These are phyloP conservation scores for Cynara cardunculus DNA, from an alignment of 129 eudicot genomes.

Conservation along the genomic window DNA sequence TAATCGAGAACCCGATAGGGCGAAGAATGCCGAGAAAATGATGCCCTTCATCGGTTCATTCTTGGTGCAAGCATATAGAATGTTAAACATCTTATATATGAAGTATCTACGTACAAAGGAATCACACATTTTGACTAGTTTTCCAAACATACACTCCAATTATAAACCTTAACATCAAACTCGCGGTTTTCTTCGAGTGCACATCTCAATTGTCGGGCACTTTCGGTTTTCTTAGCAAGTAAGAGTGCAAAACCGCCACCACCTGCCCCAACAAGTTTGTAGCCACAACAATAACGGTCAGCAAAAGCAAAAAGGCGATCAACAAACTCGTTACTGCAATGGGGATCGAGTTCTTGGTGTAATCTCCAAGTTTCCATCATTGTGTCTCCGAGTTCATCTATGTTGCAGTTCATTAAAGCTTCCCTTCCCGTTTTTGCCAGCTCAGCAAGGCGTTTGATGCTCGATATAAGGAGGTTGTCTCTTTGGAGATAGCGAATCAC, in stretches of 20 bases:
- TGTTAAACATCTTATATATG: not conserved
- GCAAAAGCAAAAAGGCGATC: slow-evolving; percentile 74
- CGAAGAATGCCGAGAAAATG: too few relatives aligned
- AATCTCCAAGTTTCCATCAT: slow-evolving; percentile 96
- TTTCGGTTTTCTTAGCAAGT: slow-evolving; percentile 61
- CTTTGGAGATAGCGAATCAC: slow-evolving; percentile 85
- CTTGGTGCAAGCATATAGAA: slow-evolving; percentile 14
- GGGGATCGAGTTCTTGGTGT: slow-evolving; percentile 97
- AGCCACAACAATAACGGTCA: slow-evolving; percentile 67
- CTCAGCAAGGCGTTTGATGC: slow-evolving; percentile 93
- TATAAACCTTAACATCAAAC: slow-evolving; percentile 65
- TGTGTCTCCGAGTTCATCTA: slow-evolving; percentile 70
- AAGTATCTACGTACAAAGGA: not conserved
- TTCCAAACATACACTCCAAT: slow-evolving; percentile 51
- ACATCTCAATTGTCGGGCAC: slow-evolving; percentile 45
- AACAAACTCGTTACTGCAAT: slow-evolving; percentile 82
- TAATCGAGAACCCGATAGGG: too few relatives aligned
- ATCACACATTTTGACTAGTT: slow-evolving; percentile 19
- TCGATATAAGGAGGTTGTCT: slow-evolving; percentile 82
- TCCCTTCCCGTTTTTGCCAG: slow-evolving; percentile 94
- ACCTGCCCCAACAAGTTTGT: slow-evolving; percentile 98
- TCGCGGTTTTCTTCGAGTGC: slow-evolving; percentile 41
- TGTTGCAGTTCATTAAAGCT: slow-evolving; percentile 83
- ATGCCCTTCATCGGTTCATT: too few relatives aligned
- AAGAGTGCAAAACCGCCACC: slow-evolving; percentile 97